Evolutionary conservation across 1,139 yeast genomes (phyloP).

Genomic region (Scheffersomyces cryptocercus): DNA sequence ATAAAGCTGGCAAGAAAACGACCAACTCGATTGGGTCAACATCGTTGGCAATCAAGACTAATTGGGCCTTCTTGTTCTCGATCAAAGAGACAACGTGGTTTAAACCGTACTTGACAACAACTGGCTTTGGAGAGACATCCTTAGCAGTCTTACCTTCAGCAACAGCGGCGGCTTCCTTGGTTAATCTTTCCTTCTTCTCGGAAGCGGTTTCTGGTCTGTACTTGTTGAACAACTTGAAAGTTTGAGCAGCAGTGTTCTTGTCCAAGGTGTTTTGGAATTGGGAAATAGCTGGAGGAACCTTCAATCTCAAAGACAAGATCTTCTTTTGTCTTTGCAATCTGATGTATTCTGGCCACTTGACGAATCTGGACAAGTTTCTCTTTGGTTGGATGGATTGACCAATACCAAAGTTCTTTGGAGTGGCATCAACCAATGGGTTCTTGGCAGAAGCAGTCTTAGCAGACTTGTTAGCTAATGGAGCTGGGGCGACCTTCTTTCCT

Average conservation of each 20-base stretch:
- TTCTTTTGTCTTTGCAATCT: conserved; percentile 98
- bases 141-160: conserved; percentile 96
- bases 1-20: conserved; percentile 94
- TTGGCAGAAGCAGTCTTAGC: conserved; percentile 16
- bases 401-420: conserved; percentile 94
- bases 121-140: conserved; percentile 95
- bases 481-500: conserved; percentile 54
- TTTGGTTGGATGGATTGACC: conserved; percentile 95
- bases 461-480: conserved; percentile 49
- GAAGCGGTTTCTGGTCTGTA: conserved; percentile 97
- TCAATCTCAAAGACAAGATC: conserved; percentile 89
- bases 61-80: conserved; percentile 97
- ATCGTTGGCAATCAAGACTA: conserved; percentile 95
- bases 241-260: conserved; percentile 97
- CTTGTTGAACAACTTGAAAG: conserved; percentile 95
- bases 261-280: conserved; percentile 95
- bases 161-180: conserved; percentile 97
- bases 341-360: conserved; percentile 98
- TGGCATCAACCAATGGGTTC: conserved; percentile 76
- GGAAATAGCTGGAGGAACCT: conserved; percentile 98
- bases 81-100: conserved; percentile 96
- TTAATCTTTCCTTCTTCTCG: conserved; percentile 98
- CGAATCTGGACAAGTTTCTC: conserved; percentile 94
- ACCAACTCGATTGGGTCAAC: conserved; percentile 99
- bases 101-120: conserved; percentile 93